Conservation (phyloP, 2,329 filamentous ascomycete genomes). For the Trichophyton verrucosum region DNA sequence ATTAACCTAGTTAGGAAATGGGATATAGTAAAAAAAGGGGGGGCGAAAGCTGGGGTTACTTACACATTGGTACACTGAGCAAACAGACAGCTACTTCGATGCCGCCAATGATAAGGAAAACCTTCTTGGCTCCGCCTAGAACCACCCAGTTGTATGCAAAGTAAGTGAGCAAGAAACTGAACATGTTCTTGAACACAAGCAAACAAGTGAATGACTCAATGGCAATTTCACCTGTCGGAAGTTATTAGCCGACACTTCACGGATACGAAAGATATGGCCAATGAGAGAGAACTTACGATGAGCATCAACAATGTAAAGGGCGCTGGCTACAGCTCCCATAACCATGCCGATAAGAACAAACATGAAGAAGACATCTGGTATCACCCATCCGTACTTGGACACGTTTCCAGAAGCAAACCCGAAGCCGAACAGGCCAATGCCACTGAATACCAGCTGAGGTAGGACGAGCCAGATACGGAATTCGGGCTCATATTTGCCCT, state of each 20-base stretch:
- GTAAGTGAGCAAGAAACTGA: slow-evolving; percentile 75
- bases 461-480: slow-evolving; percentile 74
- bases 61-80: slow-evolving; percentile 66
- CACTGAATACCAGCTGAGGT: slow-evolving; percentile 66
- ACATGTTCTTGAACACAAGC: slow-evolving; percentile 89
- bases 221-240: slow-evolving; percentile 53
- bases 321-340: slow-evolving; percentile 72
- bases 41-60: slow-evolving; percentile 29
- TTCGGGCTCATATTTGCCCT: slow-evolving; percentile 79
- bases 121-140: slow-evolving; percentile 40
- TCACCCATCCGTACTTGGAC: slow-evolving; percentile 54
- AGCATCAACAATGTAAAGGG: slow-evolving; percentile 83
- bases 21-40: not conserved
- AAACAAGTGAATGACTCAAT: slow-evolving; percentile 83
- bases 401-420: slow-evolving; percentile 57
- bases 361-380: slow-evolving; percentile 70
- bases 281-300: slow-evolving; percentile 51
- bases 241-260: slow-evolving; percentile 9
- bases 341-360: slow-evolving; percentile 85
- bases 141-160: slow-evolving; percentile 76
- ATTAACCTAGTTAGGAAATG: not conserved
- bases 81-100: slow-evolving; percentile 68
- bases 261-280: not conserved
- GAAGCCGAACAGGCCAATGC: slow-evolving; percentile 72
- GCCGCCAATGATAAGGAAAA: slow-evolving; percentile 60